phyloP scores from a whole-genome alignment of 2,329 filamentous ascomycete genomes.

The Hirsutella thompsonii region DNA sequence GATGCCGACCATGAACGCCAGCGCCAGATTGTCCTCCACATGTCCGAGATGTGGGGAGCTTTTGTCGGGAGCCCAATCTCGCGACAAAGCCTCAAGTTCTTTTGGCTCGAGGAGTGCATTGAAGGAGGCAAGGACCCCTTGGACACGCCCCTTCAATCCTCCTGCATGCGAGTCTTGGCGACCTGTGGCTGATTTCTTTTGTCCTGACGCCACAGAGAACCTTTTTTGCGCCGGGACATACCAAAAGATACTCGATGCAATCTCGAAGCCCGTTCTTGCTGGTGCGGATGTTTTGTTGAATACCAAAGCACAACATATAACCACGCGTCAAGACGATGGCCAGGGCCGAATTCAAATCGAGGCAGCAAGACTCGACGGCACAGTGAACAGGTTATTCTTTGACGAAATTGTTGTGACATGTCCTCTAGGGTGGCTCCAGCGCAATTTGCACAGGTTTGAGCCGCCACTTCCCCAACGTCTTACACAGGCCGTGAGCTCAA shows the following conservation, averaged over 20 bases:
- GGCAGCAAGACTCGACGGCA: conserved; percentile 16
- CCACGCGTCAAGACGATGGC: conserved; percentile 13
- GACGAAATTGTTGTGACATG: conserved; percentile 57
- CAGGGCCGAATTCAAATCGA: conserved; percentile 31
- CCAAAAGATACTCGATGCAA: conserved; percentile 40
- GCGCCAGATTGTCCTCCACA: conserved; percentile 31
- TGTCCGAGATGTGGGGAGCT: conserved; percentile 55
- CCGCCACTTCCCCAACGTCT: conserved; percentile 45
- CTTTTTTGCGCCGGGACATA: conserved; percentile 49
- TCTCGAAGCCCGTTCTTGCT: conserved; percentile 43
- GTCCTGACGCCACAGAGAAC: conserved; percentile 31
- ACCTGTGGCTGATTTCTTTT: background rate
- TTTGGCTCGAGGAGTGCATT: conserved; percentile 68
- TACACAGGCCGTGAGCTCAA: conserved; percentile 45
- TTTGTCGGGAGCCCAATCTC: conserved; percentile 55
- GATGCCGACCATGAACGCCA: conserved; percentile 24
- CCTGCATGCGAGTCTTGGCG: background rate
- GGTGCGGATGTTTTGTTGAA: conserved; percentile 40
- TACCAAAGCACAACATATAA: conserved; percentile 33
- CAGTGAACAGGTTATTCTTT: conserved; percentile 29
- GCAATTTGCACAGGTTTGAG: conserved; percentile 44
- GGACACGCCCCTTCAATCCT: background rate
- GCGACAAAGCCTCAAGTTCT: conserved; percentile 59
- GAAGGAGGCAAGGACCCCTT: conserved; percentile 42
- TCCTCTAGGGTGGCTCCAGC: conserved; percentile 57